Evolutionary conservation across 805 yeast species (phyloP).

Genomic region (Ascoidea asiatica): DNA sequence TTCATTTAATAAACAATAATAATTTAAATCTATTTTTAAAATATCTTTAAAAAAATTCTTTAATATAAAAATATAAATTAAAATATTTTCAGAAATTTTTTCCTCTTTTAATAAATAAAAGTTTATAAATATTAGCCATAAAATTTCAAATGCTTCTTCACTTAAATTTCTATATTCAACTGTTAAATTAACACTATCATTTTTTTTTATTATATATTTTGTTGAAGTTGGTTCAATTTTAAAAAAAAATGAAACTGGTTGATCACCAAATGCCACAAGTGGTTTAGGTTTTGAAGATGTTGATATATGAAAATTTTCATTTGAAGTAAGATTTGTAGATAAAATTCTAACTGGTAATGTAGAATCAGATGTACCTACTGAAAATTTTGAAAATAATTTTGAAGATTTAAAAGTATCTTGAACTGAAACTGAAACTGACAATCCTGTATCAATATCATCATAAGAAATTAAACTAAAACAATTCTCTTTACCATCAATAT

Average conservation of each 20-base stretch:
- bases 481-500: conserved; percentile 6
- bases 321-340: conserved; percentile 25
- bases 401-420: conserved; percentile 59
- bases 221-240: conserved; percentile 23
- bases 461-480: conserved; percentile 9
- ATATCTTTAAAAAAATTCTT: conserved; percentile 12
- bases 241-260: conserved; percentile 52
- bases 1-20: conserved; percentile 16
- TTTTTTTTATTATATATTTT: conserved; percentile 11
- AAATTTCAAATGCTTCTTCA: conserved; percentile 26
- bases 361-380: conserved; percentile 43
- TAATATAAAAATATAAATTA: conserved; percentile 16
- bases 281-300: conserved; percentile 18
- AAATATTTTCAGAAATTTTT: conserved; percentile 9
- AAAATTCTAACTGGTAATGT: conserved; percentile 40
- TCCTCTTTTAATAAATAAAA: conserved; percentile 7
- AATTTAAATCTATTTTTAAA: conserved; percentile 19
- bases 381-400: conserved; percentile 50
- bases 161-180: conserved; percentile 32
- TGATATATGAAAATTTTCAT: conserved; percentile 19
- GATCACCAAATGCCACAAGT: conserved; percentile 51
- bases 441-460: conserved; percentile 31
- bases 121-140: conserved; percentile 13
- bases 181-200: conserved; percentile 27
- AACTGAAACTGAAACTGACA: conserved; percentile 61